phyloP scores from a whole-genome alignment of 2,329 filamentous ascomycete species.

The Fusarium abutilonis region DNA sequence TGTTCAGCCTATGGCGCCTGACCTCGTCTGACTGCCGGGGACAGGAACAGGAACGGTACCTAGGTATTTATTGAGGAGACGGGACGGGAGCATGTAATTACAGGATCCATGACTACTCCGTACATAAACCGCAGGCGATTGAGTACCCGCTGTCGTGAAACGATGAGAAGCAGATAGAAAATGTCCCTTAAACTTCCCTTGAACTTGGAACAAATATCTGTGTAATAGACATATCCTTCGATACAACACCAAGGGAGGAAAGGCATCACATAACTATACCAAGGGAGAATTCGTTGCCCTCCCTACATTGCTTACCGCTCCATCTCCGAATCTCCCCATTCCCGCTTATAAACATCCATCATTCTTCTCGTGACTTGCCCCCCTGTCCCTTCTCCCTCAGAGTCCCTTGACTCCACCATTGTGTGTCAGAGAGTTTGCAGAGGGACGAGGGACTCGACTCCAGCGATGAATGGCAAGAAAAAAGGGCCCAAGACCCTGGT shows the following conservation, averaged over 20 bases:
- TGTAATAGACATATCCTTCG: slow-evolving; percentile 9
- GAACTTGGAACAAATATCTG: background rate
- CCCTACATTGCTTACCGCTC: slow-evolving; percentile 14
- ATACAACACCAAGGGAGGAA: slow-evolving; percentile 14
- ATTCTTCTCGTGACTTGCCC: slow-evolving; percentile 22
- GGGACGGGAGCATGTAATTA: too few species aligned
- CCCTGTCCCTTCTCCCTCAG: slow-evolving; percentile 17
- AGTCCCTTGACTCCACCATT: slow-evolving; percentile 8
- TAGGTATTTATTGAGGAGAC: too few species aligned
- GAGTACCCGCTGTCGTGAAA: slow-evolving; percentile 8
- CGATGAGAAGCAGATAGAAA: background rate
- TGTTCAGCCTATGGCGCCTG: slow-evolving; percentile 28
- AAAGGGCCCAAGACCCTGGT: slow-evolving; percentile 27
- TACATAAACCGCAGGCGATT: background rate
- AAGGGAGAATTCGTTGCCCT: slow-evolving; percentile 19
- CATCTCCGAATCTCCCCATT: slow-evolving; percentile 14
- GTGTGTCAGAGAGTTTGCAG: slow-evolving; percentile 19
- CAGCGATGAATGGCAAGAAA: slow-evolving; percentile 7
- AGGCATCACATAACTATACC: background rate
- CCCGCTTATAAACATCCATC: slow-evolving; percentile 8
- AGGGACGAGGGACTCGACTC: background rate
- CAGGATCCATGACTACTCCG: too few species aligned
- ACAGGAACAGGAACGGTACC: slow-evolving; percentile 7
- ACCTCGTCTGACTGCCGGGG: slow-evolving; percentile 32
- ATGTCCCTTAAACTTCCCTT: slow-evolving; percentile 10